Evolutionary conservation across 2,329 filamentous ascomycete species (phyloP), one percentile per base, ranked within the genome.

Genomic region (Onygena corvina): DNA sequence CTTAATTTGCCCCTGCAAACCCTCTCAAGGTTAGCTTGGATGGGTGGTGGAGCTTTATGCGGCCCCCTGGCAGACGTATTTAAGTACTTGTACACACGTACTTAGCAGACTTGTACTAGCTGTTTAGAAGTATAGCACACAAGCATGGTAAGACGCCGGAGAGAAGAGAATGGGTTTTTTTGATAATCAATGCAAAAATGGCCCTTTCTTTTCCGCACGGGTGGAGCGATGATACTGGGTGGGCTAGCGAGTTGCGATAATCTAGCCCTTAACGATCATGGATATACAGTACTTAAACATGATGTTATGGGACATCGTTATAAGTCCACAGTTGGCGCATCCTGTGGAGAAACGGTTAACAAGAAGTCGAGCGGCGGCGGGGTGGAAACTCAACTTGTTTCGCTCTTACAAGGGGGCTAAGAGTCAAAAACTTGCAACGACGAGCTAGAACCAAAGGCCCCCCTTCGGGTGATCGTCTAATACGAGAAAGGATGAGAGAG

Each of bases 1-100:
- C 36, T 40, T 40, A 40, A 40, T 40, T 40, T 23, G 18, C 36
- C 36, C 36, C 25, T 40, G 36, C 18, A 40, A 40, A 36, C 4
- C 36, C 36, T 40, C 34, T 2, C 34, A 18, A 11, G 27, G 27
- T 11, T 29, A 29, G 14, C 36, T 21, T 40, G n/a, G 36, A 4
- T 12, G 18, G 18, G 25, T 40, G 36, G 36, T 40, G 20, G 36
- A 20, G 35, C 16, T 9, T 38, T 38, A 38, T 38, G 35, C 16
- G 16, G 35, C 36, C 36, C 34, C 36, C 36, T 40, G 36, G 36
- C 25, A 18, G 9, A 40, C 36, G 36, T 40, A 40, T 40, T n/a
- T n/a, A n/a, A n/a, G n/a, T n/a, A n/a, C n/a, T n/a, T n/a, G n/a
- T n/a, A n/a, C n/a, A n/a, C n/a, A 40, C 9, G n/a, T 8, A 23